Evolutionary conservation across 371 early-diverging fungal genomes (phyloP).

Genomic region (Blakeslea trispora): DNA sequence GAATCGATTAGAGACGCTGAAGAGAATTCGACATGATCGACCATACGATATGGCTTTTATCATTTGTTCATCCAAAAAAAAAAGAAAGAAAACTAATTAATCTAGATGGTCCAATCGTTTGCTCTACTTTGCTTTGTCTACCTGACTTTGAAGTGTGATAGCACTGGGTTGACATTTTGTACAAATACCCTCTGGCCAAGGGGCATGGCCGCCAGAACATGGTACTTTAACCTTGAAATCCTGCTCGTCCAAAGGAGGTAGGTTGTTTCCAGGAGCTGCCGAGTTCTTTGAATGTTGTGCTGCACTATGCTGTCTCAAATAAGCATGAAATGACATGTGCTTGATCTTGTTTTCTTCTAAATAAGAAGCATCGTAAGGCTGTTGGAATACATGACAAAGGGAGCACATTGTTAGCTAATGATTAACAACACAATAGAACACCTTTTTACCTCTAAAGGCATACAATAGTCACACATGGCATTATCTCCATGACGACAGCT

Average conservation of each 20-base stretch:
- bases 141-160: constrained; percentile 88
- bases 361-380: constrained; percentile 90
- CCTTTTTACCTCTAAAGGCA: constrained; percentile 86
- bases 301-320: constrained; percentile 76
- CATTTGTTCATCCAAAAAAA: no score
- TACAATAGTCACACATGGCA: constrained; percentile 98
- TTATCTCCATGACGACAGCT: constrained; percentile 90
- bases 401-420: no score
- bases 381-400: not conserved
- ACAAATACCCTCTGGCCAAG: constrained; percentile 95
- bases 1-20: constrained; percentile 81
- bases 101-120: not conserved
- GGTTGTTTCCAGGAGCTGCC: constrained; percentile 41
- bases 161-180: constrained; percentile 97
- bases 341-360: constrained; percentile 92
- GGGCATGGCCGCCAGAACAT: constrained; percentile 84
- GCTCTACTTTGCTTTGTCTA: constrained; percentile 19
- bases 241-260: constrained; percentile 88
- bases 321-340: constrained; percentile 96
- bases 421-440: no score
- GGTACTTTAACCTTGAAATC: constrained; percentile 76
- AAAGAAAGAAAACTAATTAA: not conserved
- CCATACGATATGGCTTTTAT: constrained; percentile 93
- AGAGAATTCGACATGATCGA: constrained; percentile 99
- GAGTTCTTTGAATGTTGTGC: constrained; percentile 63